Base-by-base conservation (phyloP, 192 early-diverging fungal genomes). In the Coemansia sp. region DNA sequence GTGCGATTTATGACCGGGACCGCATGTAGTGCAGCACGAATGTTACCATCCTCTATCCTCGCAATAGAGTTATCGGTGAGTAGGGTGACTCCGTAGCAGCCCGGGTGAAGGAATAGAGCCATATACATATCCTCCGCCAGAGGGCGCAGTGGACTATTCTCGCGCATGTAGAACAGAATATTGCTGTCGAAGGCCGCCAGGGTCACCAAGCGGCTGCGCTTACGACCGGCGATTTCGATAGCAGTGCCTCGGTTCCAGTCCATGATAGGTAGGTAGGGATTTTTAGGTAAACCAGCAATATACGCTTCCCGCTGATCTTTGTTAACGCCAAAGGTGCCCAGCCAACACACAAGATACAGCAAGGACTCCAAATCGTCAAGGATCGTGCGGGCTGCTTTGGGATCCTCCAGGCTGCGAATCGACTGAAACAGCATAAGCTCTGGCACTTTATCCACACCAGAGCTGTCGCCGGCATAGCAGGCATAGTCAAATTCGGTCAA, bases 281-380 rank as follows among this genome's bases (percentile, higher is more conserved):
- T 9, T 49, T 18, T 4, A 0, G 16, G 46, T 20, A 49, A 20
- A 49, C 22, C 29, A 1, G 53, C 29, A 15, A 15, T 11, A 57
- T 31, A 29, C 3, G 10, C 27, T 15, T 4, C 12, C 15, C 53
- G 52, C 24, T 57, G 27, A 2, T 4, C 20, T 69, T 46, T 18
- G 47, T 64, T 64, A 5, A 70, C 24, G 11, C 64, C 71, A 20
- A 36, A 67, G 38, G 53, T 67, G 12, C 62, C 58, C 24, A 69
- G 1, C 50, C 55, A 72, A 43, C 65, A 72, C 2, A 78, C 36
- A 0, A 78, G 29, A 18, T 72, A 76, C 5, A 75, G 11, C 29
- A 75, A 41, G 22, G 29, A 72, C 60, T 76, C 70, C 44, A 38
- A 63, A 13, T 76, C 74, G 6, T 76, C 74, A 13, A 76, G 55